Evolutionary conservation across 371 early-diverging fungal genomes (phyloP), one percentile per base, ranked within the genome.

Genomic region (Lichtheimia corymbifera): DNA sequence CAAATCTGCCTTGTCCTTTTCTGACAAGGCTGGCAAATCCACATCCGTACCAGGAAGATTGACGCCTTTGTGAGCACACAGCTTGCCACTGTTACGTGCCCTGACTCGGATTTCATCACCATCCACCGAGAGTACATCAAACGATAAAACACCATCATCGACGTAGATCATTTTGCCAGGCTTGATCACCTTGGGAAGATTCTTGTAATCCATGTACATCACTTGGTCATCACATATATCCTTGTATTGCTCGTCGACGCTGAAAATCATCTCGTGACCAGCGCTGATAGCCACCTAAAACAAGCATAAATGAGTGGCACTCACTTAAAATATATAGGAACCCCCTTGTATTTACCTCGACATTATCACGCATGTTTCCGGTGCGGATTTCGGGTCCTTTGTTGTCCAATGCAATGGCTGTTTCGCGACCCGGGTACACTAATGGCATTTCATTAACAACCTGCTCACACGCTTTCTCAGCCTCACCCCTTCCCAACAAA

Each of bases 1-100:
- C 61, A 99, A 83, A 66, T 97, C 97, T 20, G 73, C 67, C 68
- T 88, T 92, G 78, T 99, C 99, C 80, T 97, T 97, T 60, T 93
- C 93, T 9, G 94, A 95, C 59, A 98, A 85, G 2, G 94, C 94
- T 11, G 96, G 98, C 54, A 96, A 83, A 71, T 94, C 92, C 43
- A 99, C 89, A 55, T 82, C 72, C 12, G 91, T 89, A 35, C 85
- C 84, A 22, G 96, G 95, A 59, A 96, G 82, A 70, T 94, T 96
- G 59, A 96, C 93, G 50, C 93, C 93, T 24, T 94, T 95, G 69
- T 84, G 84, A 63, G 82, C 84, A 50, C 84, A 85, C 53, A 95
- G 73, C 59, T 79, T 83, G 59, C 90, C 89, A 54, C 76, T 76
- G 75, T 88, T 91, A 65, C 83, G 70, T 5, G 90, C 92, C 49